These are phyloP conservation scores for Colletotrichum siamense DNA, from an alignment of 2,329 filamentous ascomycete species.

Conservation along the genomic window DNA sequence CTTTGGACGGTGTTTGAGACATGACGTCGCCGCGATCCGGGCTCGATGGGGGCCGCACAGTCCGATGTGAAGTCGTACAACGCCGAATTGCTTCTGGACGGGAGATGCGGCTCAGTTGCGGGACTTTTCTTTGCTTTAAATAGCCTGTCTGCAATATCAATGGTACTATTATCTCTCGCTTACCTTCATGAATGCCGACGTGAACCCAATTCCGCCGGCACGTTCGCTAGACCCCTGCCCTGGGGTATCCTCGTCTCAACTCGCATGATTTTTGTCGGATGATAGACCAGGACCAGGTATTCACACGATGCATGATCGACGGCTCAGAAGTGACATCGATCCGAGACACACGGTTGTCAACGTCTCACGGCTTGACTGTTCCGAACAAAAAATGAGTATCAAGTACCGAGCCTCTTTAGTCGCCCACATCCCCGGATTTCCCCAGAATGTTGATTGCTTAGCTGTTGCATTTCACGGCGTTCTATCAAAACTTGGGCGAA, in stretches of 20 bases:
- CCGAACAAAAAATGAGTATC: conserved; percentile 15
- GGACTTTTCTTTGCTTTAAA: background rate
- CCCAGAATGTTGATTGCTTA: background rate
- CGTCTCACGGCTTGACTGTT: conserved; percentile 14
- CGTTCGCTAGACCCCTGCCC: background rate
- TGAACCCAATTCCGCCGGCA: background rate
- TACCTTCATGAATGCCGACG: background rate
- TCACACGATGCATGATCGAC: background rate
- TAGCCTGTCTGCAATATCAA: background rate
- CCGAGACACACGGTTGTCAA: conserved; percentile 11
- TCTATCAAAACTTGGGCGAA: background rate
- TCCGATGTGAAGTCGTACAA: background rate
- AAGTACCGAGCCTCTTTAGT: background rate
- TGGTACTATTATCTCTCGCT: background rate
- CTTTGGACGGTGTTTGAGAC: background rate
- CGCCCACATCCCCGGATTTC: background rate
- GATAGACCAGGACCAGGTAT: background rate
- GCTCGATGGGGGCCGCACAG: background rate
- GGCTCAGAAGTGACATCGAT: background rate
- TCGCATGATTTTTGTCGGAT: background rate
- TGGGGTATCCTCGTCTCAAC: background rate
- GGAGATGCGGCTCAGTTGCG: background rate
- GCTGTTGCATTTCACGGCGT: background rate
- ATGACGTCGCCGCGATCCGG: background rate
- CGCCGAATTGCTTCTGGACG: background rate